Conservation (phyloP, 116 monocot genomes). For the Phalaenopsis hybrid region DNA sequence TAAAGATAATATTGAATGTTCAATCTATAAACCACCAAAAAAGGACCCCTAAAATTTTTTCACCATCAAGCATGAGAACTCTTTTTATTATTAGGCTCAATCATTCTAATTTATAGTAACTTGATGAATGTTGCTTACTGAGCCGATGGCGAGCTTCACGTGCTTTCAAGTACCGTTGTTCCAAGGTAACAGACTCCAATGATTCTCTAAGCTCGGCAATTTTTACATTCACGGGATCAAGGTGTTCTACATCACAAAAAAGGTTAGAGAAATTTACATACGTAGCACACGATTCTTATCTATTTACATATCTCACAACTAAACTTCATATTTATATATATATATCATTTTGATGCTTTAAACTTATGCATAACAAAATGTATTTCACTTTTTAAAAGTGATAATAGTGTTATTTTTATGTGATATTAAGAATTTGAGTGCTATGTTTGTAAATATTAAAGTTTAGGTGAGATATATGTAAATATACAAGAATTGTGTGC, state of each 20-base stretch:
- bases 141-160: conserved; percentile 78
- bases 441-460: no score
- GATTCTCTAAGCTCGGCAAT: conserved; percentile 95
- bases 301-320: no score
- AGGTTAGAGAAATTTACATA: no score
- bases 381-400: no score
- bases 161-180: conserved; percentile 83
- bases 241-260: conserved; percentile 54
- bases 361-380: no score
- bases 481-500: no score
- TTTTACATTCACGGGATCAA: conserved; percentile 92
- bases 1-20: neutral
- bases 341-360: no score
- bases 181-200: conserved; percentile 80
- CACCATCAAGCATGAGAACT: neutral
- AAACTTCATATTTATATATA: no score
- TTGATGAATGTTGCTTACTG: conserved; percentile 43
- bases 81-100: neutral
- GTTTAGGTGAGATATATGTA: no score
- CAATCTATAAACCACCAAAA: neutral
- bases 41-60: neutral
- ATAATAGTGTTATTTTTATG: no score
- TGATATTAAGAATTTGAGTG: no score
- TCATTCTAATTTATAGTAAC: neutral
- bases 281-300: no score